Percentiles rank a stretch among this genome's conserved stretches.
Evolutionary conservation across 306 rosid genomes (phyloP).

Genomic region (Albizia julibrissin): DNA sequence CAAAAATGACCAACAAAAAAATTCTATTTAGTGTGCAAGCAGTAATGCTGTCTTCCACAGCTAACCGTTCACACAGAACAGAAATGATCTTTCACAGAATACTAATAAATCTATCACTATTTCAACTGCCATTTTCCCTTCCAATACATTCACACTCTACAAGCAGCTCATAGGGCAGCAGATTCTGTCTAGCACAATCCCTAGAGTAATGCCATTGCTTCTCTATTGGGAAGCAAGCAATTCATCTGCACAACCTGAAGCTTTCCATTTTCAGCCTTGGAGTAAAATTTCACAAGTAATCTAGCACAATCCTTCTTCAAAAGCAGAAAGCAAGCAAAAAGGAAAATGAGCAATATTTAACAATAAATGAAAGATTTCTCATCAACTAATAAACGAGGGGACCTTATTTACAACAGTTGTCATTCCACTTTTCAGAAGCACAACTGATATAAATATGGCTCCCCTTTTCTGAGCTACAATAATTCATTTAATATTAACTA

Average conservation of each 20-base stretch:
- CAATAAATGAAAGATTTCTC: not conserved
- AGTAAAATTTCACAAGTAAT: not conserved
- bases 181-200: not conserved
- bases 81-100: not conserved
- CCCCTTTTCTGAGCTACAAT: not conserved
- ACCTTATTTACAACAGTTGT: not conserved
- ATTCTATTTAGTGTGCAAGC: not conserved
- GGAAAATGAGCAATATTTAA: not conserved
- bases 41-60: conserved; percentile 1
- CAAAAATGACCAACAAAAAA: not conserved
- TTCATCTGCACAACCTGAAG: not conserved
- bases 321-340: not conserved
- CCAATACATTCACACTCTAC: not conserved
- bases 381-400: not conserved
- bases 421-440: not conserved
- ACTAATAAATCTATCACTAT: not conserved
- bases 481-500: not conserved
- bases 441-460: not conserved
- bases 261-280: not conserved
- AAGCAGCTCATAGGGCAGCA: not conserved
- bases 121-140: not conserved
- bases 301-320: not conserved
- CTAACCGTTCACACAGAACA: not conserved
- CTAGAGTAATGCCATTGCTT: not conserved
- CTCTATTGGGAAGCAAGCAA: not conserved